A percentile compares a stretch with the other conserved stretches of the same genome.
Conservation (phyloP, 345 rosid genomes). For the Microcos paniculata region DNA sequence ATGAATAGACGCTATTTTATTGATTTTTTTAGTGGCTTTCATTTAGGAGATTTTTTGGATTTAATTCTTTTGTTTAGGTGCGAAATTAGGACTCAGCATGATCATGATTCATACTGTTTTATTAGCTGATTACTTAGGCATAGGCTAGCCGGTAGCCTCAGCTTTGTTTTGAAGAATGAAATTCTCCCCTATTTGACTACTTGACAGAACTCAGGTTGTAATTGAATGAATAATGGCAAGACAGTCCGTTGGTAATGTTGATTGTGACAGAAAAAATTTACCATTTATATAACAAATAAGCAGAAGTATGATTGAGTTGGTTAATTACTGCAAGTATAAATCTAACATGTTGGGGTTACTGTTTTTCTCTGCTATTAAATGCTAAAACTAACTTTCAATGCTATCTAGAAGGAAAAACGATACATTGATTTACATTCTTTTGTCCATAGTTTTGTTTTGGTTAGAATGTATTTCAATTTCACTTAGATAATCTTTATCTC, state of each 20-base stretch:
- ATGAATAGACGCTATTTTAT: neutral
- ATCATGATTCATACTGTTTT: neutral
- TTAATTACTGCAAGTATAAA: neutral
- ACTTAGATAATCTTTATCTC: constrained; percentile 23
- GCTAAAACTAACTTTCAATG: neutral
- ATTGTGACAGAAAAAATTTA: neutral
- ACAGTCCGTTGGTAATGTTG: neutral
- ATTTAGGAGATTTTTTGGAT: neutral
- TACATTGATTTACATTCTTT: neutral
- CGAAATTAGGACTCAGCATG: neutral
- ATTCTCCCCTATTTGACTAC: neutral
- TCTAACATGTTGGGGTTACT: neutral
- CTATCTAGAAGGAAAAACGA: neutral
- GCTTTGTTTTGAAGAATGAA: neutral
- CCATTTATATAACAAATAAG: neutral
- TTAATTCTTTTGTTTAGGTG: neutral
- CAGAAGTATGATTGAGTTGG: neutral
- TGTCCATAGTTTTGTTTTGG: neutral
- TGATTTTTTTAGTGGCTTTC: neutral
- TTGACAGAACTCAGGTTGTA: neutral
- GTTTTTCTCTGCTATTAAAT: neutral
- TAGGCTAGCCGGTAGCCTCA: neutral
- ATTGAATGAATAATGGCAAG: neutral
- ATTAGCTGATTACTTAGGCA: neutral
- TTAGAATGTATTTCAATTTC: constrained; percentile 11